A percentile compares a stretch with the other conserved stretches of the same genome.
These are phyloP conservation scores for Tuber umbilicatum DNA, from an alignment of 495 filamentous ascomycete species.

Conservation along the genomic window DNA sequence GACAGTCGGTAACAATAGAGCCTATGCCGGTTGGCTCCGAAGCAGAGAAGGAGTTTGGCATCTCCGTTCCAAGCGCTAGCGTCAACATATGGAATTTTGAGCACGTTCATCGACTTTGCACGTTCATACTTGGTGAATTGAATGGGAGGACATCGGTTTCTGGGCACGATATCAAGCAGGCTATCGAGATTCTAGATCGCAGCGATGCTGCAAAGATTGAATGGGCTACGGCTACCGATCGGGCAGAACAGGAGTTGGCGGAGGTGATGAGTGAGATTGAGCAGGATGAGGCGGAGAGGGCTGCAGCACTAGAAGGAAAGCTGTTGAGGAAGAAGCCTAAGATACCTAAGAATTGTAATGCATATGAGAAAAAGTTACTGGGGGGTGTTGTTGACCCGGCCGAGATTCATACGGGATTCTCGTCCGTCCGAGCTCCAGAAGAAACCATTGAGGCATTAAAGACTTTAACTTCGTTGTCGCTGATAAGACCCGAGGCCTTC, in stretches of 20 bases:
- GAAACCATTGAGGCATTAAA: slow-evolving; percentile 84
- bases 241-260: slow-evolving; percentile 37
- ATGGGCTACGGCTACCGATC: slow-evolving; percentile 43
- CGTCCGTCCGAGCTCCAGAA: slow-evolving; percentile 69
- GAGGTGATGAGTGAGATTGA: slow-evolving; percentile 24
- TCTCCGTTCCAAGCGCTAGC: slow-evolving; percentile 44
- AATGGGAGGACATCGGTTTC: not conserved
- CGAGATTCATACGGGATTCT: slow-evolving; percentile 77
- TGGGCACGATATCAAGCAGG: slow-evolving; percentile 40
- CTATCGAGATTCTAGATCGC: slow-evolving; percentile 46
- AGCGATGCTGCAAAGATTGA: slow-evolving; percentile 47
- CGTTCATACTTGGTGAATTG: slow-evolving; percentile 52
- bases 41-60: slow-evolving; percentile 14
- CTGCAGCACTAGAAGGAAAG: slow-evolving; percentile 18
- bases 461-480: slow-evolving; percentile 78
- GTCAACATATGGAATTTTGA: slow-evolving; percentile 56
- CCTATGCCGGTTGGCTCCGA: slow-evolving; percentile 34
- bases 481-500: slow-evolving; percentile 88
- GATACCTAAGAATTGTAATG: slow-evolving; percentile 53
- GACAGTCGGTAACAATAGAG: slow-evolving; percentile 23
- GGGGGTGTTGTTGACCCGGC: slow-evolving; percentile 72
- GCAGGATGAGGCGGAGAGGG: slow-evolving; percentile 13
- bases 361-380: slow-evolving; percentile 75
- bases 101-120: slow-evolving; percentile 57
- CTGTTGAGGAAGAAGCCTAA: slow-evolving; percentile 35